Conservation (phyloP, 768 basidiomycete genomes). For the Gloeostereum incarnatum region DNA sequence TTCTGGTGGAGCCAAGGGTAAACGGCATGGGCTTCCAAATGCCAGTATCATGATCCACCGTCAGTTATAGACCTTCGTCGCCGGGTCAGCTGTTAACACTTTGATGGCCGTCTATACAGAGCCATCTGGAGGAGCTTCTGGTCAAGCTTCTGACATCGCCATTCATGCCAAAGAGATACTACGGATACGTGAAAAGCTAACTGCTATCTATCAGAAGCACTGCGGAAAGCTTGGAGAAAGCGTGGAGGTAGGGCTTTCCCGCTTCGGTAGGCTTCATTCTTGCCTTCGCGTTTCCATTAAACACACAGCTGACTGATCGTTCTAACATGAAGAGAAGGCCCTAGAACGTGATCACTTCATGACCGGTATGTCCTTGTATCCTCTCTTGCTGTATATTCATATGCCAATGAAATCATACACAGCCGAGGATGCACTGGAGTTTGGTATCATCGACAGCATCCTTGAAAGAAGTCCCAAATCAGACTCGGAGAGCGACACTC, state of each 20-base stretch:
- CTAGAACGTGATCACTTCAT: conserved; percentile 95
- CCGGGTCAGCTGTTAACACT: conserved; percentile 3
- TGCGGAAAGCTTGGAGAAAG: conserved; percentile 63
- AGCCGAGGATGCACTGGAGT: conserved; percentile 84
- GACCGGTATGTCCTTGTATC: conserved; percentile 66
- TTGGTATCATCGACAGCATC: conserved; percentile 91
- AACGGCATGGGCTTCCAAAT: conserved; percentile 87
- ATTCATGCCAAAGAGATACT: conserved; percentile 96
- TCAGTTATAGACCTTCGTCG: conserved; percentile 28
- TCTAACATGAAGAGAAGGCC: conserved; percentile 67
- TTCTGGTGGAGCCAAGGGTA: conserved; percentile 85
- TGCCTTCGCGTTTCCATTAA: neutral
- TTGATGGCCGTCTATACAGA: conserved; percentile 37
- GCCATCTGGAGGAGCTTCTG: conserved; percentile 92
- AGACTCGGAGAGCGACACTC: too few relatives aligned
- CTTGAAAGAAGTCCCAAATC: too few relatives aligned
- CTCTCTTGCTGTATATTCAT: too few relatives aligned
- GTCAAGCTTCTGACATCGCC: conserved; percentile 95
- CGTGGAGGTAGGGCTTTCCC: conserved; percentile 50
- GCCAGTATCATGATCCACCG: conserved; percentile 99
- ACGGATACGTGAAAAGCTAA: conserved; percentile 74
- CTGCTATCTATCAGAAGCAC: conserved; percentile 84
- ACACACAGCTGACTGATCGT: conserved; percentile 8
- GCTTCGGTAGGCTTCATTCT: conserved; percentile 51
- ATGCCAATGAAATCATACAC: too few relatives aligned